These are phyloP conservation scores for Lentinus brumalis DNA, from an alignment of 768 basidiomycete species.

Conservation along the genomic window DNA sequence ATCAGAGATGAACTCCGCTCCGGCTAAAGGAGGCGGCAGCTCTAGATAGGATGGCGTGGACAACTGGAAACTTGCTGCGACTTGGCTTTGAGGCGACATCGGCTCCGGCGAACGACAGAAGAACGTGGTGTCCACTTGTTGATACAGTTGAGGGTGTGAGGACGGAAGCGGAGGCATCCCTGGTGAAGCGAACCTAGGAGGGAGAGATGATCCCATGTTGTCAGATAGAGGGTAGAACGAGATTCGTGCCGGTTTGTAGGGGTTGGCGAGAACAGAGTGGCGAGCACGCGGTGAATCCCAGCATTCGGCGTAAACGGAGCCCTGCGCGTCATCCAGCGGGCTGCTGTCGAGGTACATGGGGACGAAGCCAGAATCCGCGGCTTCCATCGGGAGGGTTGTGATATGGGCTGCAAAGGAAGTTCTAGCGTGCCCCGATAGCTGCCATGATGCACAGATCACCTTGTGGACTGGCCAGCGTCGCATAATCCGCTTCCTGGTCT, in stretches of 20 bases:
- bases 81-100: not conserved
- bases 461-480: too few relatives aligned
- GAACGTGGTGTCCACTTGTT: too few relatives aligned
- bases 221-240: constrained; percentile 2
- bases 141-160: not conserved
- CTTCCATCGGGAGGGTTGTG: not conserved
- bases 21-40: not conserved
- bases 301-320: constrained; percentile 9
- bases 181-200: not conserved
- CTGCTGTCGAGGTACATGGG: constrained; percentile 24
- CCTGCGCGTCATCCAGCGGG: not conserved
- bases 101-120: too few relatives aligned
- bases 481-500: too few relatives aligned
- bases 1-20: constrained; percentile 6
- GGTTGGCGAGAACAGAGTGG: too few relatives aligned
- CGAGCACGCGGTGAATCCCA: not conserved
- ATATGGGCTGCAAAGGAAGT: too few relatives aligned
- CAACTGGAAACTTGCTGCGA: not conserved
- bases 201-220: not conserved
- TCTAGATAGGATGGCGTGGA: constrained; percentile 5
- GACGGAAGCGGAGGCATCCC: not conserved
- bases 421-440: not conserved
- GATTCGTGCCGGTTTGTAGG: constrained; percentile 10
- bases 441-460: too few relatives aligned
- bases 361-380: not conserved